phyloP scores from a whole-genome alignment of 345 rosid species.

The Iberis pinnata region DNA sequence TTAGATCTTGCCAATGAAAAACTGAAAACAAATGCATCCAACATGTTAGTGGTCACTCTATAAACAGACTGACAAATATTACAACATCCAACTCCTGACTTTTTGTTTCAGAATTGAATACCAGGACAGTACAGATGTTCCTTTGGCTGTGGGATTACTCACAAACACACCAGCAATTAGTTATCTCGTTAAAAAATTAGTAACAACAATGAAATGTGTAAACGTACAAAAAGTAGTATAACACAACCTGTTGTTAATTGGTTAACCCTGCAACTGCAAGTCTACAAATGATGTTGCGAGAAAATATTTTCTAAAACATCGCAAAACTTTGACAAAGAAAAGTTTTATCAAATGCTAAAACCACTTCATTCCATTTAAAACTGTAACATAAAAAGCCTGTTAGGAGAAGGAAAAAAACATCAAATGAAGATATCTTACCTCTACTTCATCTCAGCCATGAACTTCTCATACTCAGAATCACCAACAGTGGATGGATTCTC shows the following conservation, averaged over 20 bases:
- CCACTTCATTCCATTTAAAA: neutral
- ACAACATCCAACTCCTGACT: too few relatives aligned
- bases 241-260: too few relatives aligned
- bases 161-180: slow-evolving; percentile 18
- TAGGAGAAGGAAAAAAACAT: too few relatives aligned
- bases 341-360: slow-evolving; percentile 8
- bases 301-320: neutral
- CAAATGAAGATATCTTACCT: too few relatives aligned
- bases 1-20: too few relatives aligned
- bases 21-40: too few relatives aligned
- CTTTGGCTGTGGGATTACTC: slow-evolving; percentile 24
- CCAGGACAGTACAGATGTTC: too few relatives aligned
- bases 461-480: slow-evolving; percentile 89
- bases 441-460: slow-evolving; percentile 96
- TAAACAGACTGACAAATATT: too few relatives aligned
- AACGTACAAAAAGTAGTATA: slow-evolving; percentile 3
- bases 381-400: neutral
- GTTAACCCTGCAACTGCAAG: too few relatives aligned
- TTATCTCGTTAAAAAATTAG: slow-evolving; percentile 10
- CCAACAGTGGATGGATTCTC: slow-evolving; percentile 57
- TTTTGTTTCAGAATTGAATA: too few relatives aligned
- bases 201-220: neutral
- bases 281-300: too few relatives aligned
- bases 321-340: slow-evolving; percentile 3
- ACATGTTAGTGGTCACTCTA: too few relatives aligned